Conservation (phyloP, 163 green algal species). For the Chlamydomonas reinhardtii region DNA sequence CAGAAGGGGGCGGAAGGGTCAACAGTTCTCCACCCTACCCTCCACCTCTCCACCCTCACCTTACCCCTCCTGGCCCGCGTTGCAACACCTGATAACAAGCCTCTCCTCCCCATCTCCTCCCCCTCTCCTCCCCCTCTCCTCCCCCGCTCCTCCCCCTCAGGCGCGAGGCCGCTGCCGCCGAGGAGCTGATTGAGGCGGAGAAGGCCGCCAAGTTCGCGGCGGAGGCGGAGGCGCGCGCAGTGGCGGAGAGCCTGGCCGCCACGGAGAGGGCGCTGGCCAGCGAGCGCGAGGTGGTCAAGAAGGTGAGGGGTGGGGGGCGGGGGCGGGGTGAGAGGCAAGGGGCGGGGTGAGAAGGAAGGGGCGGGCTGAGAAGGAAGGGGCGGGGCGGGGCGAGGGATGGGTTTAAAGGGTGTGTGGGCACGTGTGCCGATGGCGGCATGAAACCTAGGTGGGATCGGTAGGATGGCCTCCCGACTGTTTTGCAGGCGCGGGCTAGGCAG, state of each 20-base stretch:
- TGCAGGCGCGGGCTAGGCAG: too few species aligned
- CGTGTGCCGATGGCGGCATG: too few species aligned
- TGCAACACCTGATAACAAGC: too few species aligned
- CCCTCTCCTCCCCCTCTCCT: not conserved
- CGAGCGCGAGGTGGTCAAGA: slow-evolving; percentile 44
- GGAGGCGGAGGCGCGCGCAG: slow-evolving; percentile 47
- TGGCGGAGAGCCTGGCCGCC: slow-evolving; percentile 44
- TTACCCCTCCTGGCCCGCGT: too few species aligned
- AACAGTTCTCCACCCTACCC: too few species aligned
- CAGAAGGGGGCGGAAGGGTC: too few species aligned
- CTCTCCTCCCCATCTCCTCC: not conserved
- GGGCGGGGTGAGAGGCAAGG: too few species aligned
- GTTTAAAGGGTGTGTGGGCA: too few species aligned
- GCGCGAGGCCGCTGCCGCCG: slow-evolving; percentile 26
- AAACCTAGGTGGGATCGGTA: too few species aligned
- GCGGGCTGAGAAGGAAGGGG: not conserved
- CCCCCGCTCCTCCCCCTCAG: not conserved
- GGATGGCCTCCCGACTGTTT: too few species aligned
- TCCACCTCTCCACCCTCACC: too few species aligned
- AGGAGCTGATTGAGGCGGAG: slow-evolving; percentile 36
- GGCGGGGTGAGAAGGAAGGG: not conserved
- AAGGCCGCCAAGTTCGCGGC: slow-evolving; percentile 54
- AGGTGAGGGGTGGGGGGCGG: slow-evolving; percentile 22
- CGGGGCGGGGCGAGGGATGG: too few species aligned
- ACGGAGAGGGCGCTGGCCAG: slow-evolving; percentile 45